phyloP scores from a whole-genome alignment of 1,139 yeast species.

The Candida sanyaensis region DNA sequence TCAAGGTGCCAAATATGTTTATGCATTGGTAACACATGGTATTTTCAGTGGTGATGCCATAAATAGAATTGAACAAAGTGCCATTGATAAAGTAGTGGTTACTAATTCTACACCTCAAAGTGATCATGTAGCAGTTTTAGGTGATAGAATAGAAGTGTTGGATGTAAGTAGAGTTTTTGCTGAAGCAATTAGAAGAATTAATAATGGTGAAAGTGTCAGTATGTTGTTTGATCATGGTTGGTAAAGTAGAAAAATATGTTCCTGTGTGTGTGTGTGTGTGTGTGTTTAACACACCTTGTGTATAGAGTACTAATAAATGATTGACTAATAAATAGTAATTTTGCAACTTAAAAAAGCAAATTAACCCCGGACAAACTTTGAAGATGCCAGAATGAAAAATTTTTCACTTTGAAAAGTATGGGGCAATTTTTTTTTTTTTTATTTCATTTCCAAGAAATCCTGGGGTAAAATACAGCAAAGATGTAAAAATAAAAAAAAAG shows the following conservation, averaged over 20 bases:
- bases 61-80: constrained; percentile 63
- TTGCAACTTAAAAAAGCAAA: too few species aligned
- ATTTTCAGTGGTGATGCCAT: constrained; percentile 91
- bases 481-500: too few species aligned
- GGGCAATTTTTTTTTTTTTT: too few species aligned
- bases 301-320: too few species aligned
- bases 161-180: constrained; percentile 89
- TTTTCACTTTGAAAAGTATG: too few species aligned
- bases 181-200: constrained; percentile 93
- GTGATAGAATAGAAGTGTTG: constrained; percentile 70
- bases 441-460: too few species aligned
- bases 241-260: constrained; percentile 24
- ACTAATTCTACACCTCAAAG: constrained; percentile 94
- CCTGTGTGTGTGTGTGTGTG: too few species aligned
- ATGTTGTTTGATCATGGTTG: constrained; percentile 91
- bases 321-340: too few species aligned
- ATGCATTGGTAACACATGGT: constrained; percentile 91
- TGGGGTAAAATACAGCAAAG: too few species aligned
- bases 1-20: constrained; percentile 86
- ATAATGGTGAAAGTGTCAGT: constrained; percentile 94
- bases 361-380: too few species aligned
- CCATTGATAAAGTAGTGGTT: constrained; percentile 81
- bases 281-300: too few species aligned
- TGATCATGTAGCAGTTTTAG: constrained; percentile 55
- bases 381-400: too few species aligned